These are phyloP conservation scores for Cenchrus fungigraminus DNA, from an alignment of 176 grass and related monocot species.

Conservation along the genomic window DNA sequence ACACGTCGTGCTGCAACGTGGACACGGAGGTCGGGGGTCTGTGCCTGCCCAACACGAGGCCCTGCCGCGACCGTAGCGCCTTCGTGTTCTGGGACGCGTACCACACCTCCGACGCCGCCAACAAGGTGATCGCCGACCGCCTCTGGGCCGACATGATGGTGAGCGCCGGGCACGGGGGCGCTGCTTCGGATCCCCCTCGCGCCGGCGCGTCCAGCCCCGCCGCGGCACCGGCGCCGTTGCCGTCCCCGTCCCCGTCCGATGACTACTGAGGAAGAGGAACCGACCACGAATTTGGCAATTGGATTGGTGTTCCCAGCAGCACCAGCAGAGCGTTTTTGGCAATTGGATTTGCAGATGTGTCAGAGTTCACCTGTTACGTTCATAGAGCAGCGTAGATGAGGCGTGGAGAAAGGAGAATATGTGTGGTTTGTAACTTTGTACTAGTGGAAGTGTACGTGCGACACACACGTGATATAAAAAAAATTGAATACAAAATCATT, in stretches of 20 bases:
- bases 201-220: background rate
- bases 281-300: too few relatives aligned
- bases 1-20: slow-evolving; percentile 94
- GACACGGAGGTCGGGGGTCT: slow-evolving; percentile 75
- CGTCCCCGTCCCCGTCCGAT: background rate
- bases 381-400: too few relatives aligned
- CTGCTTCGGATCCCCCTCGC: background rate
- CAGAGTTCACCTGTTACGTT: too few relatives aligned
- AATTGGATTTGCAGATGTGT: background rate
- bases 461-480: too few relatives aligned
- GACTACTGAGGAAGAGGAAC: background rate
- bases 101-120: slow-evolving; percentile 91
- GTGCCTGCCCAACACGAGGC: slow-evolving; percentile 73
- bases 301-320: background rate
- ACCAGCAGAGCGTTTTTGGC: background rate
- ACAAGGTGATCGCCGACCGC: slow-evolving; percentile 72
- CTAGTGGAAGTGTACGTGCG: too few relatives aligned
- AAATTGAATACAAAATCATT: too few relatives aligned
- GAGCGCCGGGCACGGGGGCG: slow-evolving; percentile 10
- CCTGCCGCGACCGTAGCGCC: slow-evolving; percentile 69
- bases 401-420: too few relatives aligned
- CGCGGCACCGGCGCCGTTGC: slow-evolving; percentile 33
- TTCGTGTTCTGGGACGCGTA: slow-evolving; percentile 99
- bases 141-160: slow-evolving; percentile 57
- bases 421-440: too few relatives aligned